These are phyloP conservation scores for Sugiyamaella grinbergsii DNA, from an alignment of 1,139 yeast genomes.

Conservation along the genomic window DNA sequence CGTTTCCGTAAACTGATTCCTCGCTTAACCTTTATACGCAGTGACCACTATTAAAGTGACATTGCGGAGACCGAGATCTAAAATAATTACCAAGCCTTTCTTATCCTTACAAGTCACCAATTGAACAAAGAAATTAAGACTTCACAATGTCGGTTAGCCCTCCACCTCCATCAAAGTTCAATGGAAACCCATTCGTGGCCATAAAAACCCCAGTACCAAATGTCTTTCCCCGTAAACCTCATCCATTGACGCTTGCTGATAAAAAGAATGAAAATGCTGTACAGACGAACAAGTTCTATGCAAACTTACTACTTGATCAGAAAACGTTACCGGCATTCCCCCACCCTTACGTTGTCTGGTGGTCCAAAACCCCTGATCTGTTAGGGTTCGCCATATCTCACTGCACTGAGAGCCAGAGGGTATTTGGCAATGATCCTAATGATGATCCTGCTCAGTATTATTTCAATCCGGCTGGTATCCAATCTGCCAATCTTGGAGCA, in stretches of 20 bases:
- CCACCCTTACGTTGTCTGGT: conserved; percentile 82
- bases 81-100: too few relatives aligned
- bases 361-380: conserved; percentile 47
- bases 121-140: not conserved
- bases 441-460: conserved; percentile 41
- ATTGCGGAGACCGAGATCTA: too few relatives aligned
- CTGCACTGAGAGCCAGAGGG: conserved; percentile 57
- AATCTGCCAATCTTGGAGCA: conserved; percentile 42
- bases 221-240: conserved; percentile 54
- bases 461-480: conserved; percentile 46
- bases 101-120: not conserved
- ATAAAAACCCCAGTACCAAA: conserved; percentile 40
- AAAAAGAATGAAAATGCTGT: conserved; percentile 50
- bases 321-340: conserved; percentile 73
- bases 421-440: conserved; percentile 59
- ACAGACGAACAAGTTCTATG: conserved; percentile 82
- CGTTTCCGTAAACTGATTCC: too few relatives aligned
- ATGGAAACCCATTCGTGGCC: conserved; percentile 34
- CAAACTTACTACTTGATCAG: conserved; percentile 67
- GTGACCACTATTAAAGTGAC: too few relatives aligned
- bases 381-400: conserved; percentile 70
- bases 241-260: conserved; percentile 47
- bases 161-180: conserved; percentile 23
- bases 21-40: too few relatives aligned
- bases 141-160: conserved; percentile 1